A percentile compares a stretch with the other conserved stretches of the same genome.
These are phyloP conservation scores for Peribolospora kevripleyi DNA, from an alignment of 768 basidiomycete genomes.

Conservation along the genomic window DNA sequence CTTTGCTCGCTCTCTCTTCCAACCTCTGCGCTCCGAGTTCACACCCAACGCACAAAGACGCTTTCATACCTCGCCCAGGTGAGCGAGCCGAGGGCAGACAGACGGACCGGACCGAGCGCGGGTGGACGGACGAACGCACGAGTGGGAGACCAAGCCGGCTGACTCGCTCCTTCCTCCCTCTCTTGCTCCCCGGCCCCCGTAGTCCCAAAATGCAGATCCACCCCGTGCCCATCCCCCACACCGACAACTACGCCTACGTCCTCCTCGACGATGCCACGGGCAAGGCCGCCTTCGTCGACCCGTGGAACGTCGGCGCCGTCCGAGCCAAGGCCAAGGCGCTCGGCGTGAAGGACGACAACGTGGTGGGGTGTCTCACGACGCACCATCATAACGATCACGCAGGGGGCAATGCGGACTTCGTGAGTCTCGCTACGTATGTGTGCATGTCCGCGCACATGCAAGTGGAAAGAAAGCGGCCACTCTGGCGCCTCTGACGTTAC, in stretches of 20 bases:
- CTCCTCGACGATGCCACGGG: constrained; percentile 43
- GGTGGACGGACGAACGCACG: neutral
- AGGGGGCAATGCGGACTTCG: constrained; percentile 11
- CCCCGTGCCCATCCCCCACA: neutral
- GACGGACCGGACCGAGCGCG: too few relatives aligned
- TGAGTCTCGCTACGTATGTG: constrained; percentile 24
- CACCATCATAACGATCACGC: constrained; percentile 56
- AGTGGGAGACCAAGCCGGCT: constrained; percentile 8
- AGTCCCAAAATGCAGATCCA: neutral
- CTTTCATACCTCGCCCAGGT: too few relatives aligned
- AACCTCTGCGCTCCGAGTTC: too few relatives aligned
- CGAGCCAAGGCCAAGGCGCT: constrained; percentile 34
- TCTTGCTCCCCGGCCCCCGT: neutral
- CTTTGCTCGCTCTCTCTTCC: too few relatives aligned
- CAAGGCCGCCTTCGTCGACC: constrained; percentile 51
- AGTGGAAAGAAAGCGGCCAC: neutral
- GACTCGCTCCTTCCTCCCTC: neutral
- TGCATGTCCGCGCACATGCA: constrained; percentile 37
- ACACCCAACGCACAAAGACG: too few relatives aligned
- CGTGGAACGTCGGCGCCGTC: constrained; percentile 34
- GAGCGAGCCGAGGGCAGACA: too few relatives aligned
- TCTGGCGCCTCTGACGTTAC: neutral
- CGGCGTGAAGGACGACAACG: constrained; percentile 33
- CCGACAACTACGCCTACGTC: constrained; percentile 40
- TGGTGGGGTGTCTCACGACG: constrained; percentile 44